Percentiles rank a stretch among this genome's conserved stretches.
These are phyloP conservation scores for Capsicum chinense DNA, from an alignment of 257 asterid genomes.

Conservation along the genomic window DNA sequence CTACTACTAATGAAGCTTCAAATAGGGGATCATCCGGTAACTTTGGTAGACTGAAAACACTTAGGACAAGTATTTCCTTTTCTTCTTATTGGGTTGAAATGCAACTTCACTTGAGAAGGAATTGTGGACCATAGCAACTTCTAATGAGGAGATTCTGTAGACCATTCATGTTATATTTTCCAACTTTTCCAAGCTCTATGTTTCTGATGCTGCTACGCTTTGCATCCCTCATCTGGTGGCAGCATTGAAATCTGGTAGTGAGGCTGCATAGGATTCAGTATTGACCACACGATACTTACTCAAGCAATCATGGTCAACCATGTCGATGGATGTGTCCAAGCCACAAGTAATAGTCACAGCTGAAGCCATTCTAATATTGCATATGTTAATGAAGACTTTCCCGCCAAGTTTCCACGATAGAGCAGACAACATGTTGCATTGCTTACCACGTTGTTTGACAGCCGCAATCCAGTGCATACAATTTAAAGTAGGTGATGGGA, in stretches of 20 bases:
- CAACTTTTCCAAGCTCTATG: conserved; percentile 70
- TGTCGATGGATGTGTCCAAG: conserved; percentile 74
- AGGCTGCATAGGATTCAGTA: conserved; percentile 68
- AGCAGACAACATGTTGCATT: conserved; percentile 67
- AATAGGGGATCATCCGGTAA: no score
- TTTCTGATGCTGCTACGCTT: conserved; percentile 76
- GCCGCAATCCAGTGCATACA: conserved; percentile 69
- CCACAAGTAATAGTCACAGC: conserved; percentile 37
- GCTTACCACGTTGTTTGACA: conserved; percentile 85
- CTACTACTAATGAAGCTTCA: no score
- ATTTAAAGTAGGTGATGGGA: conserved; percentile 71
- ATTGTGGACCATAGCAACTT: conserved; percentile 56
- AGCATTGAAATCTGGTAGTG: conserved; percentile 68
- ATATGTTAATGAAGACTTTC: conserved; percentile 65
- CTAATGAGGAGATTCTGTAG: conserved; percentile 71
- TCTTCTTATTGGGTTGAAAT: conserved; percentile 30
- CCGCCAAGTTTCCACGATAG: conserved; percentile 76
- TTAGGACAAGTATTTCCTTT: neutral
- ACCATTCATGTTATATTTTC: conserved; percentile 74
- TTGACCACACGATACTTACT: conserved; percentile 67
- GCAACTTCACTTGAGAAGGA: conserved; percentile 89
- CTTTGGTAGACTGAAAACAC: no score
- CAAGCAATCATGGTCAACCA: conserved; percentile 77
- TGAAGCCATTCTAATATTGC: conserved; percentile 82
- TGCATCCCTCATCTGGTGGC: conserved; percentile 78